These are phyloP conservation scores for Mortierella claussenii DNA, from an alignment of 192 early-diverging fungal genomes.

Conservation along the genomic window DNA sequence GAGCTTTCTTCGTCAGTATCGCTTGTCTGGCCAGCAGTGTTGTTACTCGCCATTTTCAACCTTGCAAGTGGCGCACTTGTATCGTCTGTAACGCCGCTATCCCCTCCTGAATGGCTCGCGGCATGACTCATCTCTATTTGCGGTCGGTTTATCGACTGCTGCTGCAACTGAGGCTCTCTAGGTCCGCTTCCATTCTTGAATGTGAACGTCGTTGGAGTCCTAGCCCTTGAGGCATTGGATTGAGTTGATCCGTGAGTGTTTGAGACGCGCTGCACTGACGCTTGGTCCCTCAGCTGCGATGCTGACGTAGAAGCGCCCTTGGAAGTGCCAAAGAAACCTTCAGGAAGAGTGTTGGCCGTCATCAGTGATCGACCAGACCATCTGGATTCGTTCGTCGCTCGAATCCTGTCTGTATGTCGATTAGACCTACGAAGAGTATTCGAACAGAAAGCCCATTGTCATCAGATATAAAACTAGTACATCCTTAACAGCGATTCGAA, in stretches of 20 bases:
- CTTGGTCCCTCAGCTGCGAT: too few species aligned
- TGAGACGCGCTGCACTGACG: too few species aligned
- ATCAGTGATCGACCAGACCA: conserved; percentile 31
- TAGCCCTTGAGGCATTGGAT: not conserved
- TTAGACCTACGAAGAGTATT: not conserved
- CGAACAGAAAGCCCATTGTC: too few species aligned
- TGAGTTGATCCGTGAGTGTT: too few species aligned
- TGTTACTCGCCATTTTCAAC: not conserved
- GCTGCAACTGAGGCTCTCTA: not conserved
- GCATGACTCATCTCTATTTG: not conserved
- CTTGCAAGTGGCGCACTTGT: too few species aligned
- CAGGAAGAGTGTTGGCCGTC: conserved; percentile 18
- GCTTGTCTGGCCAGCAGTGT: not conserved
- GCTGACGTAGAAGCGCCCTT: not conserved
- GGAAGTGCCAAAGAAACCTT: conserved; percentile 34
- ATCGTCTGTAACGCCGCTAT: not conserved
- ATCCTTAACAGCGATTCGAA: too few species aligned
- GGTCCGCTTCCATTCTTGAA: too few species aligned
- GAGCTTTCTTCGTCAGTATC: not conserved
- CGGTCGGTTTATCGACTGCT: not conserved
- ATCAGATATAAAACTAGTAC: too few species aligned
- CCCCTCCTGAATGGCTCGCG: not conserved
- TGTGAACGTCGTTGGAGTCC: too few species aligned
- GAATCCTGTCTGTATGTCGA: not conserved
- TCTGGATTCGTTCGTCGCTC: not conserved